Base-by-base conservation (phyloP, 108 stramenopile genomes). In the Chaetoceros muelleri region DNA sequence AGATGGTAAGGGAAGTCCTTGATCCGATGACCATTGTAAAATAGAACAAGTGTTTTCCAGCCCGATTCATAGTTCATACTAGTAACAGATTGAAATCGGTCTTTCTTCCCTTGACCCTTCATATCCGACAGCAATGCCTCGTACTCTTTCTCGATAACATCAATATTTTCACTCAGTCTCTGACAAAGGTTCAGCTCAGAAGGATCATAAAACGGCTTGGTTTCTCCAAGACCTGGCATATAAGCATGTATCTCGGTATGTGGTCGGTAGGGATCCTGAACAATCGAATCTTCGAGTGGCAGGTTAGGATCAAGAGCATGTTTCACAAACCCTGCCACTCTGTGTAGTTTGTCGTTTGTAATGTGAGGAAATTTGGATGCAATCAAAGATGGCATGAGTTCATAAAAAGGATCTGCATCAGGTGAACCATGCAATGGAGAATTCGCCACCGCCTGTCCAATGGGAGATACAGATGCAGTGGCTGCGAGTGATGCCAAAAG, bases 61-160 rank as follows among this genome's bases (percentile, higher is more conserved):
- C 90, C 87, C 46, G 71, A 62, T 2, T 89, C 82, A 44, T 87
- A 91, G 63, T 91, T 91, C 85, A 91, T 85, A 24, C 72, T 76
- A 2, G 90, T 91, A 10, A 91, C 82, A 30, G 81, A 83, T 60
- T 87, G 83, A 46, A 91, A 91, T 19, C 84, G 66, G 64, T 85
- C 79, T 3, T 78, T 70, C 16, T 70, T 65, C 24, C 68, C 68
- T 3, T 62, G 46, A 52, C 58, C 53, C 30, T 64, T 68, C 44
- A 75, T 56, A 47, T 90, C 80, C 31, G 71, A 55, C 55, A 83
- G 45, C 10, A 91, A 56, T 10, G 78, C 78, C 19, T 81, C 58
- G 58, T 85, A 91, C 58, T 91, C 90, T 3, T 57, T 52, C 17
- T 30, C 30, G 46, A 91, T 91, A 3, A 61, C 65, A 16, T 87